These are phyloP conservation scores for Pythium coloratum DNA, from an alignment of 352 stramenopile genomes.

Conservation along the genomic window DNA sequence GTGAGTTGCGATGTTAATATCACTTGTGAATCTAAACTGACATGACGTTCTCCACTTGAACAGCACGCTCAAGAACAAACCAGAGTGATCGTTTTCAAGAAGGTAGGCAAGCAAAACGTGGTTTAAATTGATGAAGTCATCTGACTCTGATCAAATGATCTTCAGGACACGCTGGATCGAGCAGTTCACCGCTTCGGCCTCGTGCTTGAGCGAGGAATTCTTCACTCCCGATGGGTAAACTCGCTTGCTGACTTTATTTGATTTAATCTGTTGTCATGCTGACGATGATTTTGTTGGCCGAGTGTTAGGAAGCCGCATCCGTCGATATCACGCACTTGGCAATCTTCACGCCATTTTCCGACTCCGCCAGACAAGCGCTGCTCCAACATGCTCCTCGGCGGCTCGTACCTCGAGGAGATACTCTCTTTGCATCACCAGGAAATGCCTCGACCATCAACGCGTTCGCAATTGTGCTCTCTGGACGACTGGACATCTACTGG, in stretches of 20 bases:
- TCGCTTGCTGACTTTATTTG: too few species aligned
- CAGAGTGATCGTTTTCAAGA: conserved; percentile 30
- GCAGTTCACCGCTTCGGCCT: conserved; percentile 21
- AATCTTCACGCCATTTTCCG: conserved; percentile 44
- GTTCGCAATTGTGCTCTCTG: conserved; percentile 41
- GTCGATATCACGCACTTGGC: conserved; percentile 42
- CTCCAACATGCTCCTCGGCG: conserved; percentile 31
- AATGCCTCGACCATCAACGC: conserved; percentile 10
- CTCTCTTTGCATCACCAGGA: conserved; percentile 9
- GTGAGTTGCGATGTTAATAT: neutral
- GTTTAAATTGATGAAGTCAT: neutral
- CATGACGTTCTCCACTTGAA: neutral
- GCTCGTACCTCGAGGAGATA: conserved; percentile 9
- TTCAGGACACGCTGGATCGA: conserved; percentile 27
- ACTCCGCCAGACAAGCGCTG: conserved; percentile 30
- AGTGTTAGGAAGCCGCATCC: conserved; percentile 29
- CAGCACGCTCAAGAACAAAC: conserved; percentile 45
- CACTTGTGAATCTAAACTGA: neutral
- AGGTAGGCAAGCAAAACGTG: conserved; percentile 14
- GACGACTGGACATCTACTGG: conserved; percentile 51
- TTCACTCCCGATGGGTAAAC: conserved; percentile 16
- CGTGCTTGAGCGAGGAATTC: conserved; percentile 10
- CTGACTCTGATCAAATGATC: neutral
- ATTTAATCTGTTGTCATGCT: too few species aligned
- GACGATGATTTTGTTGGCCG: too few species aligned